Evolutionary conservation across 1,284 basidiomycete species (phyloP), one percentile per base, ranked within the genome.

Genomic region (Trichosporon sp.): DNA sequence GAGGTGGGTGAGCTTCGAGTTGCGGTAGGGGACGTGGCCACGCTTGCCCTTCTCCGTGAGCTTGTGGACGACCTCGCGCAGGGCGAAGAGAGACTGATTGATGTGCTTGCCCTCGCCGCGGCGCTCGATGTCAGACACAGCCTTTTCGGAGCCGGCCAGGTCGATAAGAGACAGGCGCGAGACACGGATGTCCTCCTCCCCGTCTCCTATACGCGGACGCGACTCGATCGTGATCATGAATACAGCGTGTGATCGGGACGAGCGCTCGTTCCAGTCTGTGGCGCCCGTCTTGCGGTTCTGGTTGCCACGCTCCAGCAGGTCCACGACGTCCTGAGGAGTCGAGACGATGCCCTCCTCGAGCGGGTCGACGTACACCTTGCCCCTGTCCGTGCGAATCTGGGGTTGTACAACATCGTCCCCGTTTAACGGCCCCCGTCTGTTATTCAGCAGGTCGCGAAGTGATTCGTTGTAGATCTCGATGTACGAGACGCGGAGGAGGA

Each of bases 401-500:
- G 83, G 62, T 74, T 79, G 66, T 79, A 60, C 56, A 18, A 32
- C 79, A 42, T 80, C 76, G 32, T 81, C 78, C 15, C 67, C 74
- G 38, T 60, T 32, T 18, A 76, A 64, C 0, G 74, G 76, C 15
- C 75, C 78, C 73, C 75, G 80, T 65, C 79, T 80, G 53, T 75
- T 75, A 65, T 79, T 79, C 25, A 85, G 78, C 9, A 88, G 79
- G 73, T 88, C 87, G 32, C 85, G 83, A 18, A 88, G 79, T 2
- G 83, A 83, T 70, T 88, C 87, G 73, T 88, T 88, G 82, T 88
- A 88, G 70, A 88, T 87, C 71, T 84, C 87, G 64, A 88, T 82
- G 73, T 87, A 88, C 8, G 86, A 86, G 18, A 87, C 86, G 18
- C 87, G 81, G 1, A 88, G 79, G 8, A 87, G 77, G 71, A 77